Base-by-base conservation (phyloP, 2,329 filamentous ascomycete species). In the Myriosclerotinia scirpicola region DNA sequence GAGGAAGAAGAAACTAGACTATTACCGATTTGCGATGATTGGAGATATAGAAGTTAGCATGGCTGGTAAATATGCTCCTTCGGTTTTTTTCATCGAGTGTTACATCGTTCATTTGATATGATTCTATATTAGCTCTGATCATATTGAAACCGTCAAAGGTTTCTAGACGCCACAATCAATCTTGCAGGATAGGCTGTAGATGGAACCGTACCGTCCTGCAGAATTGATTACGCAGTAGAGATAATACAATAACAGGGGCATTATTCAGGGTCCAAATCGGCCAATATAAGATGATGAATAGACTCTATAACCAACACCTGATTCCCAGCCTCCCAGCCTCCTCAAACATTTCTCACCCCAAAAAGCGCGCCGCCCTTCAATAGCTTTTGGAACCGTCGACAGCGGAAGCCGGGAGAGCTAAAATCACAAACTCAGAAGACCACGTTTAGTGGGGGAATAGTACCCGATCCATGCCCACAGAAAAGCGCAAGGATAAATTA, bases 391-490 rank as follows among this genome's bases (percentile, higher is more conserved):
- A 26, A 54, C 61, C 65, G 59, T 70, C 67, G 64, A 65, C 64
- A 53, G 67, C 66, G 67, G 67, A 66, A 69, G 69, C 34, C 67
- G 63, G 69, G 64, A 67, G 53, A 61, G 68, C 68, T 69, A 68
- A 54, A 53, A 30, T 40, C 42, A 42, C 34, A 67, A 62, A 48
- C 54, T 56, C 62, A 60, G 52, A 58, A 61, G 53, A 50, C 42
- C 60, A 55, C 55, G 58, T 26, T 64, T 61, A 71, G 48, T 70
- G 68, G 68, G 54, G 68, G 52, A 69, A 60, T 60, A 67, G 67
- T 71, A 71, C 69, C 66, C 65, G 68, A 71, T 48, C 68, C 64
- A 70, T 67, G 58, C 22, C 64, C 48, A 59, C 42, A 69, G 60
- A 64, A 66, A 67, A 54, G 44, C 50, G 40, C 59, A 62, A 52